Percentiles rank a stretch among this genome's conserved stretches.
phyloP scores from a whole-genome alignment of 1,139 yeast genomes.

The Protomyces inouyei region DNA sequence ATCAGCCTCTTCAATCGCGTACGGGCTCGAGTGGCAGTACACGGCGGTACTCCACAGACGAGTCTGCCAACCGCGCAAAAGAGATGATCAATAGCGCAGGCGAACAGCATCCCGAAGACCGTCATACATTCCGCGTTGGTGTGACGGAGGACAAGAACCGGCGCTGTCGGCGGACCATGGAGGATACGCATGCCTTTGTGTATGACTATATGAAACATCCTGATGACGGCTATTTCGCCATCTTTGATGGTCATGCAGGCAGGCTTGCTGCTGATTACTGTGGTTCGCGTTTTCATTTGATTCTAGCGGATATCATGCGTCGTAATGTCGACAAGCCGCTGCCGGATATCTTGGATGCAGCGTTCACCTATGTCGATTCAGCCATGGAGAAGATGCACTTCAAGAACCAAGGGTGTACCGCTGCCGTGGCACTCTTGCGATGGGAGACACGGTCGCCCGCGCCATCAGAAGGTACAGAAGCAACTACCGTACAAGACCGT shows the following conservation, averaged over 20 bases:
- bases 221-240: conserved; percentile 94
- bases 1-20: conserved; percentile 2
- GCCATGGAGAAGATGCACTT: conserved; percentile 48
- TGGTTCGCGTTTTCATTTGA: conserved; percentile 74
- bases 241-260: conserved; percentile 98
- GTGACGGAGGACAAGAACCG: conserved; percentile 83
- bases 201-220: conserved; percentile 83
- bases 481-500: neutral
- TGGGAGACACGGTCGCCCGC: conserved; percentile 55
- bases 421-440: conserved; percentile 84
- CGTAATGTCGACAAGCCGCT: conserved; percentile 35
- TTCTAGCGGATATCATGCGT: conserved; percentile 53
- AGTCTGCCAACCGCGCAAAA: conserved; percentile 3
- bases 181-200: conserved; percentile 90
- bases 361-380: conserved; percentile 69
- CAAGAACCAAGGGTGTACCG: conserved; percentile 83
- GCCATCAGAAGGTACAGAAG: neutral
- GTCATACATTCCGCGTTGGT: conserved; percentile 52
- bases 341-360: conserved; percentile 39
- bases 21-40: neutral
- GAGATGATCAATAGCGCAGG: conserved; percentile 21
- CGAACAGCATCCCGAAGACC: conserved; percentile 6
- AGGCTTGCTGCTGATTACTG: conserved; percentile 92
- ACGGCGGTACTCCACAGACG: conserved; percentile 6
- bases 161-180: conserved; percentile 84